phyloP scores from a whole-genome alignment of 2,329 filamentous ascomycete genomes.

The Nemania sp. region DNA sequence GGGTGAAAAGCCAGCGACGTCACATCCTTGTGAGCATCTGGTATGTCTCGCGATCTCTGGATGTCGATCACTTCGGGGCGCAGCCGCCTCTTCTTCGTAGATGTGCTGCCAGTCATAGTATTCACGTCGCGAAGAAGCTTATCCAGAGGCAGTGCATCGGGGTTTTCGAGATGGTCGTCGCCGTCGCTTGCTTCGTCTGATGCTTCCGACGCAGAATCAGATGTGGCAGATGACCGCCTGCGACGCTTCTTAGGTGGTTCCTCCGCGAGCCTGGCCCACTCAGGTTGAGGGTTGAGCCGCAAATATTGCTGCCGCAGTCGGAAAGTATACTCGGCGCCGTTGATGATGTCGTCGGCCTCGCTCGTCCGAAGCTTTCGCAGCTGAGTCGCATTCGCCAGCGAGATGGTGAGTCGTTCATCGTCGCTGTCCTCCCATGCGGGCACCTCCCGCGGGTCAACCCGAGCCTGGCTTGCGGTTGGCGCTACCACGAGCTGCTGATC shows the following conservation, averaged over 20 bases:
- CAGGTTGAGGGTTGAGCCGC: slow-evolving; percentile 60
- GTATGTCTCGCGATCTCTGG: slow-evolving; percentile 83
- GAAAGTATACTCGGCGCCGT: slow-evolving; percentile 80
- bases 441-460: slow-evolving; percentile 41
- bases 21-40: slow-evolving; percentile 77
- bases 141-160: slow-evolving; percentile 77
- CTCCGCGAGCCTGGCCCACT: slow-evolving; percentile 60
- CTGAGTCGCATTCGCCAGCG: slow-evolving; percentile 73
- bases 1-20: slow-evolving; percentile 89
- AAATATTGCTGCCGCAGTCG: slow-evolving; percentile 79
- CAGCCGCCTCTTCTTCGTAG: slow-evolving; percentile 68
- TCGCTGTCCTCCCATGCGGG: slow-evolving; percentile 94
- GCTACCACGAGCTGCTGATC: slow-evolving; percentile 34
- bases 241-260: slow-evolving; percentile 55
- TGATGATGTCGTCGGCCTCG: slow-evolving; percentile 84
- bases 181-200: slow-evolving; percentile 44
- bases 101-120: slow-evolving; percentile 60
- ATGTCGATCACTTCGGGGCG: slow-evolving; percentile 89
- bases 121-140: slow-evolving; percentile 76
- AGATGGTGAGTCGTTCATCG: slow-evolving; percentile 84
- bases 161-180: slow-evolving; percentile 54
- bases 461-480: slow-evolving; percentile 31
- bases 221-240: slow-evolving; percentile 54
- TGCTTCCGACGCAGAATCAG: slow-evolving; percentile 37
- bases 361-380: slow-evolving; percentile 81